Evolutionary conservation across 1,284 basidiomycete species (phyloP).

Genomic region (Rhodofomes roseus): DNA sequence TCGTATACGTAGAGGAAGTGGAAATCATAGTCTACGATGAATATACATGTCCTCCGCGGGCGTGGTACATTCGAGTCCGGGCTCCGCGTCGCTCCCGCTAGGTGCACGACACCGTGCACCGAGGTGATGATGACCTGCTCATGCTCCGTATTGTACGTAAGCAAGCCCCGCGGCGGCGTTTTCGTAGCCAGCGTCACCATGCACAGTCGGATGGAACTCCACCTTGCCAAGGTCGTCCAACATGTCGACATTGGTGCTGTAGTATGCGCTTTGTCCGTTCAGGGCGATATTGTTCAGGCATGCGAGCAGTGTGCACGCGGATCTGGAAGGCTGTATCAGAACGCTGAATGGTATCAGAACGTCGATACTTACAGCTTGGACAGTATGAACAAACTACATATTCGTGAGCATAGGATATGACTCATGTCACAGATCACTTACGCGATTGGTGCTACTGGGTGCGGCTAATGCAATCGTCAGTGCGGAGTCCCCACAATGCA

Average conservation of each 20-base stretch:
- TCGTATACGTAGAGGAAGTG: no score
- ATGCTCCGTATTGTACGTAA: background rate
- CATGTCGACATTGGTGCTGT: background rate
- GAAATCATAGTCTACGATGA: no score
- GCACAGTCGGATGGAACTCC: background rate
- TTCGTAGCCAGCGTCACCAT: background rate
- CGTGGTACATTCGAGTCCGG: no score
- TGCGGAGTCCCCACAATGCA: background rate
- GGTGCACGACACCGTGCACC: no score
- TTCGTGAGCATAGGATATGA: background rate
- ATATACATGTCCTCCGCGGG: no score
- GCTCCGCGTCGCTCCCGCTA: no score
- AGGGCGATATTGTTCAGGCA: background rate
- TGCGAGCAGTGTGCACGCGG: background rate
- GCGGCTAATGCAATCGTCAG: background rate
- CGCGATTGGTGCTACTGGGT: background rate
- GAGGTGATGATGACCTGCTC: no score
- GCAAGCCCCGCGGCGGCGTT: background rate
- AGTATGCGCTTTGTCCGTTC: background rate
- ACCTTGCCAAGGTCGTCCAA: background rate
- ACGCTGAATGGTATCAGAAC: background rate
- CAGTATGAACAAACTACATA: background rate
- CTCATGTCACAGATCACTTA: background rate
- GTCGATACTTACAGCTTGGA: background rate
- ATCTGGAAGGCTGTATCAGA: background rate